Base-by-base conservation (phyloP, 805 yeast genomes). In the Yarrowia deformans region DNA sequence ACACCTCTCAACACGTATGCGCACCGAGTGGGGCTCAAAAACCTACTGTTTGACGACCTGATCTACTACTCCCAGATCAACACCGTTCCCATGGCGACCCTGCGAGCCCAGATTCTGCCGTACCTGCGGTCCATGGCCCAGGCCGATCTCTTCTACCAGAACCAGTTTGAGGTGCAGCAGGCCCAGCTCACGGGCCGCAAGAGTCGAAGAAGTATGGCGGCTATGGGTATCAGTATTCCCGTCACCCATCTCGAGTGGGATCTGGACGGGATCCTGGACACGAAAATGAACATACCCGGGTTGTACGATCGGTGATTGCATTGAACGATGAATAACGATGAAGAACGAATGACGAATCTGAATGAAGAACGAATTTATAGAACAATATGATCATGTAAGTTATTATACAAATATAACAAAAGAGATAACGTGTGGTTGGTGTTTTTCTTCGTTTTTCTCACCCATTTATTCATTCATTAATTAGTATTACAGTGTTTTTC, bases 61-160 rank as follows among this genome's bases (percentile, higher is more conserved):
- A 9, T 23, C 8, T 67, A 67, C 34, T 67, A 52, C 12, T 71
- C 68, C 1, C 58, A 34, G 8, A 23, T 32, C 45, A 66, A 42
- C 45, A 39, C 46, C 32, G 19, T 58, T 8, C n/a, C 58, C 10
- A 39, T 46, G 45, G 8, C 67, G 23, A 19, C 54, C 1, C 37
- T 71, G 42, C 69, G 73, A 9, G 32, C 71, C 1, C 78, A 77
- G 29, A 42, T 76, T 8, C 73, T 73, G 1, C 80, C 80, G 0
- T 73, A 69, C 66, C 61, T 73, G 45, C 74, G 80, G 6, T 46
- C 46, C 4, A 76, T 78, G 72, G 79, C 76, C 1, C 72, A 72
- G n/a, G 70, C 70, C 4, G 80, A 78, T 42, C 1, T 32, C 3
- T 60, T 60, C 12, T 60, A 60, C 37, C 66, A 60, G 42, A 45